phyloP scores from a whole-genome alignment of 176 grass and related monocot species.

The Oryza brachyantha region DNA sequence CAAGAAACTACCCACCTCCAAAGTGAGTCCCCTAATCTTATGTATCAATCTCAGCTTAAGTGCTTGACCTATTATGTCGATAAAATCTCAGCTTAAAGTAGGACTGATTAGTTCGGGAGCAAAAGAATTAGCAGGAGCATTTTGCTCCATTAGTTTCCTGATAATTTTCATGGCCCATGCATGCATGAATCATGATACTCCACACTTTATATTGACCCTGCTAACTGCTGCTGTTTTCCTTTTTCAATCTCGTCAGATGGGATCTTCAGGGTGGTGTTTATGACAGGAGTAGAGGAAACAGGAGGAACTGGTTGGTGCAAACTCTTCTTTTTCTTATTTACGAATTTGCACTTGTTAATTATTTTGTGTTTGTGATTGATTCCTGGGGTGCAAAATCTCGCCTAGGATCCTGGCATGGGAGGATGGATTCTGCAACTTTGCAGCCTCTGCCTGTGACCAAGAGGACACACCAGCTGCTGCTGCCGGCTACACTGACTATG shows the following conservation, averaged over 20 bases:
- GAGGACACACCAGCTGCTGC: constrained; percentile 33
- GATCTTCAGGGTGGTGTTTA: constrained; percentile 77
- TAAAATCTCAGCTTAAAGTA: too few relatives aligned
- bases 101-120: not conserved
- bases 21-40: constrained; percentile 32
- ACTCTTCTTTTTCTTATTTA: not conserved
- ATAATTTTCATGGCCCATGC: not conserved
- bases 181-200: not conserved
- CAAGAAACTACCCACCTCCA: constrained; percentile 76
- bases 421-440: constrained; percentile 92
- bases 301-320: constrained; percentile 70
- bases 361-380: constrained; percentile 19
- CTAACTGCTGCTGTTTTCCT: not conserved
- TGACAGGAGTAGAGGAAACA: constrained; percentile 79
- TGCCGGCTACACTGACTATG: constrained; percentile 24
- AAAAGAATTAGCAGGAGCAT: not conserved
- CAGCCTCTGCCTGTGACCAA: constrained; percentile 48
- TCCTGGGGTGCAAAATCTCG: constrained; percentile 9
- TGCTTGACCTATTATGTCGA: not conserved
- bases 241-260: constrained; percentile 48
- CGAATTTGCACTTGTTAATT: not conserved
- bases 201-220: not conserved
- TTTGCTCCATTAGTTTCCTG: not conserved
- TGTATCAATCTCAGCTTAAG: too few relatives aligned
- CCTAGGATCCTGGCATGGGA: constrained; percentile 88